These are phyloP conservation scores for Rosa multiflora DNA, from an alignment of 306 rosid genomes.

Conservation along the genomic window DNA sequence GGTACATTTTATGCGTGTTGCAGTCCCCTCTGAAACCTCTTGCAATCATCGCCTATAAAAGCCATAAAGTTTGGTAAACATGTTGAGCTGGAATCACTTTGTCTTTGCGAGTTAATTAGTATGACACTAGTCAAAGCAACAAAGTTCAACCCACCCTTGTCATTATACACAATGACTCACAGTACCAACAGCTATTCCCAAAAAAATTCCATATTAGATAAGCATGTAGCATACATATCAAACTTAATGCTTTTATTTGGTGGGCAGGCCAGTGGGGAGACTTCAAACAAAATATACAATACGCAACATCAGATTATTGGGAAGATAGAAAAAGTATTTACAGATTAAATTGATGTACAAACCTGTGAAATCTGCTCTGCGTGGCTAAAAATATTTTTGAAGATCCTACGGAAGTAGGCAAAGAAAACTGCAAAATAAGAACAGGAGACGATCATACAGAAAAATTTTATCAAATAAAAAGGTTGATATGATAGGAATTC, in stretches of 20 bases:
- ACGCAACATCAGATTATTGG: neutral
- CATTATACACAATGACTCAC: neutral
- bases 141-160: neutral
- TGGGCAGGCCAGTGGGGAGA: neutral
- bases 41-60: conserved; percentile 88
- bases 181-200: neutral
- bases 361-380: conserved; percentile 99
- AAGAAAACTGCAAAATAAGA: conserved; percentile 64
- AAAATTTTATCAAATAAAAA: conserved; percentile 16
- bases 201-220: neutral
- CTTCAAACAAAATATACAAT: neutral
- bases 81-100: neutral
- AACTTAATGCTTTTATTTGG: neutral
- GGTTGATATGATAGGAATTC: neutral
- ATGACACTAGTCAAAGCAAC: neutral
- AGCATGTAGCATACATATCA: neutral
- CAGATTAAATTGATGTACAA: conserved; percentile 9
- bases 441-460: neutral
- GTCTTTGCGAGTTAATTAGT: neutral
- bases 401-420: conserved; percentile 82
- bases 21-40: conserved; percentile 93
- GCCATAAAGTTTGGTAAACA: neutral
- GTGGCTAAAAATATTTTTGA: conserved; percentile 90
- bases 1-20: conserved; percentile 64
- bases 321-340: neutral